Conservation (phyloP, 2,329 filamentous ascomycete genomes). For the Fusarium goolgardi region DNA sequence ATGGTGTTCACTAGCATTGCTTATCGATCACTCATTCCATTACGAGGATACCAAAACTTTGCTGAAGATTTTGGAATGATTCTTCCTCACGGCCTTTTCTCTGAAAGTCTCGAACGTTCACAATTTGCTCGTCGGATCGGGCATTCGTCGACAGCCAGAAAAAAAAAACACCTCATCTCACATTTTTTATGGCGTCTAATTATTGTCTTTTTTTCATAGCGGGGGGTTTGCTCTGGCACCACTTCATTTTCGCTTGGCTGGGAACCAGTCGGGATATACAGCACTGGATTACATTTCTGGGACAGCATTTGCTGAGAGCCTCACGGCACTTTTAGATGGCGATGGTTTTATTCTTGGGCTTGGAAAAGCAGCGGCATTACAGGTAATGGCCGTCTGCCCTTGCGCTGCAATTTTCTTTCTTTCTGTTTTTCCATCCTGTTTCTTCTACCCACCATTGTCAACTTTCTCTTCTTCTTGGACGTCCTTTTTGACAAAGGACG, state of each 20-base stretch:
- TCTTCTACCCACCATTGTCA: not conserved
- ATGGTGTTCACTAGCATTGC: constrained; percentile 34
- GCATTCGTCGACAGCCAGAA: constrained; percentile 26
- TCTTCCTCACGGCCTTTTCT: constrained; percentile 25
- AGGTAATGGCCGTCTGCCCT: constrained; percentile 11
- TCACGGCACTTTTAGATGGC: constrained; percentile 44
- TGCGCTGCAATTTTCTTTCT: constrained; percentile 3
- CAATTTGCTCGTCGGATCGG: constrained; percentile 8
- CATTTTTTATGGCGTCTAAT: constrained; percentile 18
- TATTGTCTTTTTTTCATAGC: constrained; percentile 43
- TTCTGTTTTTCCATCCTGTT: constrained; percentile 3
- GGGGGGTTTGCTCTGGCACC: constrained; percentile 31
- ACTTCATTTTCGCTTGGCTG: constrained; percentile 34
- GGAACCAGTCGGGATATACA: constrained; percentile 32
- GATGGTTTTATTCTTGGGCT: constrained; percentile 19
- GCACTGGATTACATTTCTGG: constrained; percentile 43
- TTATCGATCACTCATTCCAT: constrained; percentile 20
- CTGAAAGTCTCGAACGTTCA: constrained; percentile 7
- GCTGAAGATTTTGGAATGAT: constrained; percentile 50
- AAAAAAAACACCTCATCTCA: constrained; percentile 28
- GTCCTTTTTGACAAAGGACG: constrained; percentile 30
- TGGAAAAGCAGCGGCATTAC: constrained; percentile 20
- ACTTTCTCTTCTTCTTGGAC: constrained; percentile 24
- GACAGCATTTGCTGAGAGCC: constrained; percentile 44
- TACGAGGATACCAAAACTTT: constrained; percentile 44